These are phyloP conservation scores for Pseudonectria buxi DNA, from an alignment of 2,329 filamentous ascomycete species.

Conservation along the genomic window DNA sequence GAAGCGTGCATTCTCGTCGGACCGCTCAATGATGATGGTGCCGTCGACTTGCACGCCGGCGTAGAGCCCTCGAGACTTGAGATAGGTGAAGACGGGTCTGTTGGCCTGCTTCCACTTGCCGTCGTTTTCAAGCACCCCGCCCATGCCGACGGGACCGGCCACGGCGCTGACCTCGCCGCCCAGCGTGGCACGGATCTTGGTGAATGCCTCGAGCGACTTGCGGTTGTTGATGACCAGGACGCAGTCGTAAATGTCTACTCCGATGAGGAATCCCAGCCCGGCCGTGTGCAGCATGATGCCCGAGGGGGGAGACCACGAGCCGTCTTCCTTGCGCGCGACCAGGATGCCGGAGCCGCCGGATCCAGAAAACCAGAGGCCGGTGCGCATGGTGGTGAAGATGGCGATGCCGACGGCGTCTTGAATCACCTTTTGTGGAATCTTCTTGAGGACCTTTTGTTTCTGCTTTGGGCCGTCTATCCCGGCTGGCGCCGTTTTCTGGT, in stretches of 20 bases:
- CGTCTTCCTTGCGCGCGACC: conserved; percentile 55
- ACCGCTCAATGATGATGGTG: conserved; percentile 74
- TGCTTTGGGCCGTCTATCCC: conserved; percentile 24
- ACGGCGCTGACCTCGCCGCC: conserved; percentile 72
- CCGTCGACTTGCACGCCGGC: conserved; percentile 81
- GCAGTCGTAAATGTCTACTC: conserved; percentile 82
- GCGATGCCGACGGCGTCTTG: conserved; percentile 59
- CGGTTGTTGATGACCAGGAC: conserved; percentile 77
- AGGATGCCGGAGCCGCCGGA: conserved; percentile 61
- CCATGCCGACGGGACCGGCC: conserved; percentile 61
- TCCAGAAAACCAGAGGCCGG: conserved; percentile 59
- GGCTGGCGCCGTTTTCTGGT: background rate
- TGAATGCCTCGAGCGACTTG: conserved; percentile 69
- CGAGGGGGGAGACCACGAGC: conserved; percentile 70
- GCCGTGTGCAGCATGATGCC: conserved; percentile 76
- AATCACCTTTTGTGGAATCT: conserved; percentile 52
- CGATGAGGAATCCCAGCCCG: conserved; percentile 70
- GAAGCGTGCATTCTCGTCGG: conserved; percentile 78
- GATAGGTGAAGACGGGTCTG: conserved; percentile 52
- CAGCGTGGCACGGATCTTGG: conserved; percentile 64
- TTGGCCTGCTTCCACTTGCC: conserved; percentile 44
- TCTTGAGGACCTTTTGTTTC: conserved; percentile 42
- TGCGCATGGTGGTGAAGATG: conserved; percentile 64
- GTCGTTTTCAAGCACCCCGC: conserved; percentile 61
- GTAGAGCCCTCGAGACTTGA: conserved; percentile 83